Percentiles rank a stretch among this genome's conserved stretches.
Conservation (phyloP, 805 yeast species). For the Komagataella kurtzmanii region DNA sequence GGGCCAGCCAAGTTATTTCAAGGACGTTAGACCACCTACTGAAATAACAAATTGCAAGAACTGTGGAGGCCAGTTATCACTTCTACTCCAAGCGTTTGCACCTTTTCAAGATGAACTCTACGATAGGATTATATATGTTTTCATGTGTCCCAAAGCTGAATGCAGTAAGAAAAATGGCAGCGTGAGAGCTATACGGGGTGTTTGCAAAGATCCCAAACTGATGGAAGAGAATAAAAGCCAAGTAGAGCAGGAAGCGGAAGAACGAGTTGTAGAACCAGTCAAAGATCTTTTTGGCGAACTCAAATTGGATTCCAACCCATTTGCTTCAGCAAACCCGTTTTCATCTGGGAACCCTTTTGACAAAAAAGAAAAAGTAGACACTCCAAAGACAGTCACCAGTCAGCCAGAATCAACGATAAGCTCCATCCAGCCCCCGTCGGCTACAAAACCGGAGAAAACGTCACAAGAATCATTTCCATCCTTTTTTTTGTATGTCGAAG, state of each 20-base stretch:
- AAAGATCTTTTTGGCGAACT: constrained; percentile 17
- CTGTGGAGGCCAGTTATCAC: constrained; percentile 49
- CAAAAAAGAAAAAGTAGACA: constrained; percentile 1
- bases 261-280: constrained; percentile 21
- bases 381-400: too few relatives aligned
- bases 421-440: constrained; percentile 13
- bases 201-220: constrained; percentile 42
- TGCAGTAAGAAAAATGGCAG: constrained; percentile 66
- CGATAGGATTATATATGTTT: constrained; percentile 72
- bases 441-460: constrained; percentile 8
- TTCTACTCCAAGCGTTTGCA: constrained; percentile 69
- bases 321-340: constrained; percentile 26
- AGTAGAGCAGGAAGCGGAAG: constrained; percentile 27
- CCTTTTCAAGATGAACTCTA: constrained; percentile 62
- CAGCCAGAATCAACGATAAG: constrained; percentile 1
- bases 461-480: constrained; percentile 10
- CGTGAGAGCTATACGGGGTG: constrained; percentile 66
- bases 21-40: constrained; percentile 37
- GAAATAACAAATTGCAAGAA: constrained; percentile 46
- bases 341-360: constrained; percentile 8
- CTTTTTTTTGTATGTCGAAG: constrained; percentile 43
- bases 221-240: constrained; percentile 25
- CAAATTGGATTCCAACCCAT: constrained; percentile 16
- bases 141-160: constrained; percentile 48
- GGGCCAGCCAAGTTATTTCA: constrained; percentile 45